A percentile compares a stretch with the other conserved stretches of the same genome.
Evolutionary conservation across 495 filamentous ascomycete species (phyloP).

Genomic region (Corynascus novoguineensis): DNA sequence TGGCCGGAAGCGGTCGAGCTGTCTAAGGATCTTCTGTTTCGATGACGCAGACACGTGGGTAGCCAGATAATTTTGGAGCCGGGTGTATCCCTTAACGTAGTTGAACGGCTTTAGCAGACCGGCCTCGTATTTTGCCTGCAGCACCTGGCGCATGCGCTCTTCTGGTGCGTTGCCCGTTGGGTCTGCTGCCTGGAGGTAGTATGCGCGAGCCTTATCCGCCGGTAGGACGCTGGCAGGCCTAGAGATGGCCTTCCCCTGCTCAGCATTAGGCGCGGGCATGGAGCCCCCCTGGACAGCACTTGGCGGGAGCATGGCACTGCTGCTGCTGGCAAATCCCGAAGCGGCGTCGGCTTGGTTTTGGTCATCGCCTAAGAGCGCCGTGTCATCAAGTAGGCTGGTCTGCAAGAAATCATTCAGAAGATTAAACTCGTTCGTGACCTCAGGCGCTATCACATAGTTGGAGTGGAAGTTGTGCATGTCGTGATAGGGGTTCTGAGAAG

Average conservation of each 20-base stretch:
- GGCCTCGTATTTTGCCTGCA: slow-evolving; percentile 92
- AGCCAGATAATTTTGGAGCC: slow-evolving; percentile 85
- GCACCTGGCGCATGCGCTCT: slow-evolving; percentile 89
- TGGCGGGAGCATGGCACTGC: slow-evolving; percentile 36
- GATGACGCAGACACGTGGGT: slow-evolving; percentile 70
- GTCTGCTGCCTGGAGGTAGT: slow-evolving; percentile 95
- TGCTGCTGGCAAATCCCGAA: slow-evolving; percentile 27
- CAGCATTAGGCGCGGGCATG: slow-evolving; percentile 41
- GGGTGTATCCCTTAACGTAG: slow-evolving; percentile 91
- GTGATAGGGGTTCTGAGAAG: slow-evolving; percentile 70
- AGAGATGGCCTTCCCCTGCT: slow-evolving; percentile 53
- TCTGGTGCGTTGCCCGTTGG: slow-evolving; percentile 88
- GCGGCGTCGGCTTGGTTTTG: slow-evolving; percentile 33
- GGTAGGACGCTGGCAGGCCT: slow-evolving; percentile 55
- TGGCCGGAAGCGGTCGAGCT: slow-evolving; percentile 86
- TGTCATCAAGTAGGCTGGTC: slow-evolving; percentile 79
- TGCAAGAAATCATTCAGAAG: slow-evolving; percentile 93
- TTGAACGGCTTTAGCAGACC: slow-evolving; percentile 94
- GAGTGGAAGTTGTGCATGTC: slow-evolving; percentile 93
- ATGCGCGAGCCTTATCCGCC: slow-evolving; percentile 81
- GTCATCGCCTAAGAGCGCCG: slow-evolving; percentile 59
- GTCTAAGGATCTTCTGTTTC: slow-evolving; percentile 81
- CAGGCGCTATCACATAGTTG: slow-evolving; percentile 91
- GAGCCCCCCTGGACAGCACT: slow-evolving; percentile 34
- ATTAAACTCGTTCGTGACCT: slow-evolving; percentile 93